Evolutionary conservation across 2,329 filamentous ascomycete genomes (phyloP), one percentile per base, ranked within the genome.

Genomic region (Penicillium sp.): DNA sequence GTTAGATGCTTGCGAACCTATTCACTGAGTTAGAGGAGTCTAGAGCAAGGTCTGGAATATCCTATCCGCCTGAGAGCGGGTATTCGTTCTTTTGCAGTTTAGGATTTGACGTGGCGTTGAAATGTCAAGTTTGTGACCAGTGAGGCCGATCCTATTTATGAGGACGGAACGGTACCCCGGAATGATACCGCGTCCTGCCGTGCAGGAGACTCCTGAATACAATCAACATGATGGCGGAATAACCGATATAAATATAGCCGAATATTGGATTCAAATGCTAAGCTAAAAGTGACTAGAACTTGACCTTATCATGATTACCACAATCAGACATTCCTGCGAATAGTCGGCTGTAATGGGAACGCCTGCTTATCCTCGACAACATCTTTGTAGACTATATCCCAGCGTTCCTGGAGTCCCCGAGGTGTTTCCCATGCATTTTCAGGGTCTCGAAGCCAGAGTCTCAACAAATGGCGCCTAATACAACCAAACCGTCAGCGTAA

Each of bases 381-480:
- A 40, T 69, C 72, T 3, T 68, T 66, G 58, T 76, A 81, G 4
- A 80, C 64, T n/a, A 69, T 68, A 38, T 70, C 68, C 76, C 76
- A 80, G 24, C 74, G 69, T 16, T 58, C 53, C 46, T 67, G 57
- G 31, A 81, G 61, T 6, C 63, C 62, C 16, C 63, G 63, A 0
- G 78, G 79, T 1, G 72, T 79, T 11, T 72, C 59, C 79, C 79
- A 81, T 2, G 73, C 74, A 61, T 75, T 64, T 54, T 80, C 78
- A 3, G 74, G 72, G 55, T 81, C 78, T 13, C 77, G 69, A 52
- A 81, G 64, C 78, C 78, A 82, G 16, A 81, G 65, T 8, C 78
- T 66, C 2, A 82, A 55, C 5, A 81, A 60, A 70, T 81, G 79
- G 16, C 79, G 73, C 52, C 73, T 74, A 44, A n/a, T 37, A 48